phyloP scores from a whole-genome alignment of 768 basidiomycete species.

The Dendrothele bispora region DNA sequence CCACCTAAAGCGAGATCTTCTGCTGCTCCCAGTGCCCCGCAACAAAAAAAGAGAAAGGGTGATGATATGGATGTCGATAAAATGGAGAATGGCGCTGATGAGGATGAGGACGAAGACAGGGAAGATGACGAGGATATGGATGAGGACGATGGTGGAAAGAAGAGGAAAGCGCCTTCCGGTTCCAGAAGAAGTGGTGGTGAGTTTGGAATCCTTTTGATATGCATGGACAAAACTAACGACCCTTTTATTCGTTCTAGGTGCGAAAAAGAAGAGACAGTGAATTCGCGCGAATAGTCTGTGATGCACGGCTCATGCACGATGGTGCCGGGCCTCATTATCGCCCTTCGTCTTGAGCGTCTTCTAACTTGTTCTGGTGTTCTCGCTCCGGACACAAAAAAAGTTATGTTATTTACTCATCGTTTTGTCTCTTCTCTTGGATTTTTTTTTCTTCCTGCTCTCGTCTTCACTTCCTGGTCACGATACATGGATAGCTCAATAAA shows the following conservation, averaged over 20 bases:
- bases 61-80: conserved; percentile 9
- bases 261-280: conserved; percentile 10
- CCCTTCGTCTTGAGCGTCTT: too few species aligned
- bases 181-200: conserved; percentile 1
- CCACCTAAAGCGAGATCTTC: conserved; percentile 5
- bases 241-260: not conserved
- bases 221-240: not conserved
- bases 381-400: too few species aligned
- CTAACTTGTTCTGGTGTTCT: too few species aligned
- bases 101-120: conserved; percentile 1
- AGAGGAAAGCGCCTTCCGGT: not conserved
- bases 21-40: not conserved
- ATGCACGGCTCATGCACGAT: too few species aligned
- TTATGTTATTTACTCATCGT: too few species aligned
- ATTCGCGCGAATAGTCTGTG: too few species aligned
- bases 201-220: not conserved
- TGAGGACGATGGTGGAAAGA: not conserved
- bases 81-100: conserved; percentile 1
- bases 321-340: too few species aligned
- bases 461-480: too few species aligned
- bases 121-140: conserved; percentile 3
- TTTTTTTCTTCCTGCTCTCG: too few species aligned
- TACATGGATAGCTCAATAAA: too few species aligned
- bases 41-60: conserved; percentile 2
- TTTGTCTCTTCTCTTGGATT: too few species aligned